Evolutionary conservation across 176 grass and related monocot species (phyloP).

Genomic region (Carex cristatella): DNA sequence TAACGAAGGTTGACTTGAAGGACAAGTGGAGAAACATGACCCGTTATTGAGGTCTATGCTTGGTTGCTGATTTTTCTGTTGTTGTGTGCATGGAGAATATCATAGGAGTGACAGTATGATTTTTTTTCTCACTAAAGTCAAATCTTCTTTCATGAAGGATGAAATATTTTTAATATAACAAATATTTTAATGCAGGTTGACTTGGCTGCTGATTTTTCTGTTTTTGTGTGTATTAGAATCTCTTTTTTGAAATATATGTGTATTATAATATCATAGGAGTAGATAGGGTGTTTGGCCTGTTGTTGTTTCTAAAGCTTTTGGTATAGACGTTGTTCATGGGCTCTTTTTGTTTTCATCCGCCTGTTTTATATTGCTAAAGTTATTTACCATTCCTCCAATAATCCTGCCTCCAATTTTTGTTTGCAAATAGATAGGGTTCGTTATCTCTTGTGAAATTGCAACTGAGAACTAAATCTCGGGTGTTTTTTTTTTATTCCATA

Average conservation of each 20-base stretch:
- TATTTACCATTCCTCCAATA: not conserved
- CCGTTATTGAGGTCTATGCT: slow-evolving; percentile 15
- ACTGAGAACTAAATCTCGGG: not conserved
- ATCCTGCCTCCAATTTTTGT: not conserved
- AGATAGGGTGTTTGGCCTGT: not conserved
- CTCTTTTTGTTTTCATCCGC: not conserved
- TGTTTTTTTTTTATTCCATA: not conserved
- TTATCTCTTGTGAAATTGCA: not conserved
- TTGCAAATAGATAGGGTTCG: not conserved
- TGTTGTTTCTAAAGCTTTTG: not conserved
- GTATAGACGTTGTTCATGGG: not conserved
- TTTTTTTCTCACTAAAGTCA: too few relatives aligned
- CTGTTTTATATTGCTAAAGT: not conserved
- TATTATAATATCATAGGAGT: not conserved
- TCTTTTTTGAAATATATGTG: not conserved
- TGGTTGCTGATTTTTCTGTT: not conserved
- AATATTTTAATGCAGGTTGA: too few relatives aligned
- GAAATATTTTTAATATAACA: too few relatives aligned
- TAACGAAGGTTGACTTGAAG: slow-evolving; percentile 62
- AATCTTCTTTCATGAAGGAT: too few relatives aligned
- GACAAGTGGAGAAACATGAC: slow-evolving; percentile 94
- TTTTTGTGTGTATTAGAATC: too few relatives aligned
- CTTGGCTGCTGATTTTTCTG: too few relatives aligned
- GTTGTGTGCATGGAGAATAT: too few relatives aligned
- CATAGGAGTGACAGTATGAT: too few relatives aligned